These are phyloP conservation scores for Candolleomyces eurysporus DNA, from an alignment of 768 basidiomycete genomes.

Conservation along the genomic window DNA sequence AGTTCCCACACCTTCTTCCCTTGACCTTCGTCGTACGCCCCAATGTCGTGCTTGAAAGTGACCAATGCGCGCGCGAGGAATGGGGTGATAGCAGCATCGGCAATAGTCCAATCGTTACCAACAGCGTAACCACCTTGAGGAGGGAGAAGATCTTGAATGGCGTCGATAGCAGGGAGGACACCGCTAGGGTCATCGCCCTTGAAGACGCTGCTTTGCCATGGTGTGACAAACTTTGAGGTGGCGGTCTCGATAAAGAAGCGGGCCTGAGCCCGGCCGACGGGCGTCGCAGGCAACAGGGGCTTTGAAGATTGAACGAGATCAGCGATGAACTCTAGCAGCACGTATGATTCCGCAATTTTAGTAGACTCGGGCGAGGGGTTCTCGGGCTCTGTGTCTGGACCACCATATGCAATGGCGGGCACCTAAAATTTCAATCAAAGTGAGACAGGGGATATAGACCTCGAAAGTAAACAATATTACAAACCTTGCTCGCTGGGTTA, in stretches of 20 bases:
- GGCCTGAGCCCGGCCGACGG: constrained; percentile 52
- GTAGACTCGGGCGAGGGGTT: constrained; percentile 58
- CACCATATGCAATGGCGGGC: constrained; percentile 61
- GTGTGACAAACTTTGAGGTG: constrained; percentile 41
- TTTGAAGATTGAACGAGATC: constrained; percentile 47
- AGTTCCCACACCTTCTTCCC: constrained; percentile 42
- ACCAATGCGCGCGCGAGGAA: constrained; percentile 55
- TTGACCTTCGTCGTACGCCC: constrained; percentile 46
- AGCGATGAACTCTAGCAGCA: constrained; percentile 65
- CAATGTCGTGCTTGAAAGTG: constrained; percentile 46
- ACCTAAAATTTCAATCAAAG: constrained; percentile 31
- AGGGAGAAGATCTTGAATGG: constrained; percentile 44
- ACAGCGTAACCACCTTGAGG: constrained; percentile 44
- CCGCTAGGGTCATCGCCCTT: constrained; percentile 40
- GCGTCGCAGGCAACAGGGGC: constrained; percentile 52
- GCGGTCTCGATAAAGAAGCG: constrained; percentile 64
- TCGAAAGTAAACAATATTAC: constrained; percentile 1
- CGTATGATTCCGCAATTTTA: constrained; percentile 64
- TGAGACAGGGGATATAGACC: not conserved
- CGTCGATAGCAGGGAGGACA: constrained; percentile 42
- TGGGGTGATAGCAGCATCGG: constrained; percentile 59
- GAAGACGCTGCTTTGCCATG: constrained; percentile 33
- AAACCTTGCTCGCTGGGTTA: constrained; percentile 65
- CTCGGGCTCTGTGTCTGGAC: constrained; percentile 52
- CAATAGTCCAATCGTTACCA: constrained; percentile 43